Evolutionary conservation across 805 yeast species (phyloP), one percentile per base, ranked within the genome.

Genomic region (Yamadazyma paraphyllophila): DNA sequence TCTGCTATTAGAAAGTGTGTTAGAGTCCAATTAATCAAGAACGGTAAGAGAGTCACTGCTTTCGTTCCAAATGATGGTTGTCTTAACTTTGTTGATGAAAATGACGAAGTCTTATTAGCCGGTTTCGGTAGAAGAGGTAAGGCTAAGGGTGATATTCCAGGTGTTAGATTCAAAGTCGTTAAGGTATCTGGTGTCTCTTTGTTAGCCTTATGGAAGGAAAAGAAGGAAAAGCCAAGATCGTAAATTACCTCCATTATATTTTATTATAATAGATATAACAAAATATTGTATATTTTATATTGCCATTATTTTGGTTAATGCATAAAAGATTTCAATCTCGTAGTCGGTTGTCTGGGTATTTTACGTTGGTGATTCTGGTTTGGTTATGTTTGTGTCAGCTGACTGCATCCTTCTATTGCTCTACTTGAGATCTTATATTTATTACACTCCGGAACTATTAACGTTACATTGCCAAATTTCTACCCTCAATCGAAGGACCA

Each of bases 51-150:
- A 82, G 99, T 91, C 63, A 94, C 99, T 69, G 99, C 99, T 77
- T 94, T 94, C 95, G 99, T 94, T 73, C 99, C 99, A 78, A 92
- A 94, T 71, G 99, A 94, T 81, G 99, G 99, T 92, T 94, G 99
- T 85, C 81, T 94, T 78, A 94, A 94, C 94, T 94, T 85, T 67
- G 97, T 94, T 68, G 99, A 94, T 76, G 98, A 94, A 83, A 94
- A 94, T 84, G 99, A 94, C 81, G 98, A 94, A 80, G 99, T 94
- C 67, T 82, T 94, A 70, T 83, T 94, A 67, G 98, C 99, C 70
- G 99, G 99, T 85, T 94, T 94, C 90, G 99, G 99, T 89, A 90
- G 98, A 83, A 94, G 96, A 85, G 99, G 99, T 83, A 94, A 94
- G 85, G 99, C 99, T 77, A 94, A 94, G 96, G 99, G 99, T 85